A percentile compares a stretch with the other conserved stretches of the same genome.
These are phyloP conservation scores for Orychophragmus violaceus DNA, from an alignment of 345 rosid species.

Conservation along the genomic window DNA sequence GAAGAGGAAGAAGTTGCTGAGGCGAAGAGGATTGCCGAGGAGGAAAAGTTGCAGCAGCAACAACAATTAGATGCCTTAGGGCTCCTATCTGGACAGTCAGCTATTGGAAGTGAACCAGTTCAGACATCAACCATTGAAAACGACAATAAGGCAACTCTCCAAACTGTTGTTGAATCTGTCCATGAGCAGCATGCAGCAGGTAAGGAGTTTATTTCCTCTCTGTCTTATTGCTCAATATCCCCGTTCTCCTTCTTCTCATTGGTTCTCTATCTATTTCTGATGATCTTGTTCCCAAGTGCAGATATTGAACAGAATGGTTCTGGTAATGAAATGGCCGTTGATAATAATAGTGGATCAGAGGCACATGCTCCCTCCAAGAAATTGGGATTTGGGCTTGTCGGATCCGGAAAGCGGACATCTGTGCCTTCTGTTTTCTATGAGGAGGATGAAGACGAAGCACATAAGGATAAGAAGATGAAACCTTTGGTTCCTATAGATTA, in stretches of 20 bases:
- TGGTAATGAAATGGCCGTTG: constrained; percentile 36
- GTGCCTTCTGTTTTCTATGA: constrained; percentile 89
- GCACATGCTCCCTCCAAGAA: constrained; percentile 58
- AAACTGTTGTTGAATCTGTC: constrained; percentile 3
- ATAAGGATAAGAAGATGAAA: constrained; percentile 80
- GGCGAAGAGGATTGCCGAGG: constrained; percentile 72
- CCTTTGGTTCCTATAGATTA: constrained; percentile 97
- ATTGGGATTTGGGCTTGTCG: constrained; percentile 91
- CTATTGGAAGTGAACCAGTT: constrained; percentile 40
- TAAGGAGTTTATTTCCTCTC: constrained; percentile 7
- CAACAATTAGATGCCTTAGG: constrained; percentile 52
- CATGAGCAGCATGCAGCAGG: constrained; percentile 25
- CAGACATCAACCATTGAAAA: constrained; percentile 38
- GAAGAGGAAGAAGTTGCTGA: constrained; percentile 82
- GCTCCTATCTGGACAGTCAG: constrained; percentile 42
- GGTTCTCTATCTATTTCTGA: constrained; percentile 1
- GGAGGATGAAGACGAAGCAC: constrained; percentile 88
- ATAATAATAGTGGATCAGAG: constrained; percentile 44
- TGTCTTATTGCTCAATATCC: no score
- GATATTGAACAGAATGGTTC: constrained; percentile 49
- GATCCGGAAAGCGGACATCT: constrained; percentile 80
- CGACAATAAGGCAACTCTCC: constrained; percentile 36
- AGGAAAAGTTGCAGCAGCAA: constrained; percentile 60
- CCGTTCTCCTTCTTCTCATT: neutral
- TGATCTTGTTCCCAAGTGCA: constrained; percentile 32